Evolutionary conservation across 2,329 filamentous ascomycete species (phyloP).

Genomic region (Trichophyton mentagrophytes): DNA sequence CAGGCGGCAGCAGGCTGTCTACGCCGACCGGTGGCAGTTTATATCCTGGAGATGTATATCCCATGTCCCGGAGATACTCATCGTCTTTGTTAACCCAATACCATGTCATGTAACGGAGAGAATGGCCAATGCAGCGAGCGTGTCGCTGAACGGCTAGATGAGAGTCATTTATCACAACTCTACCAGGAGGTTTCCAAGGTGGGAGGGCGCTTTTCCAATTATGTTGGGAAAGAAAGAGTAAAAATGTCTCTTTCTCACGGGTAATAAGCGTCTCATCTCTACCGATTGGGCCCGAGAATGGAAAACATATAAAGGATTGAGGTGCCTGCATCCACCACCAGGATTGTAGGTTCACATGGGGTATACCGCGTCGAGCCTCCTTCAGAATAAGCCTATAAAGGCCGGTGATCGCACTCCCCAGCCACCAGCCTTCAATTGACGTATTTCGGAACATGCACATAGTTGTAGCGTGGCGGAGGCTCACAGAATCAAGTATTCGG

Average conservation of each 20-base stretch:
- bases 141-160: neutral
- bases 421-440: neutral
- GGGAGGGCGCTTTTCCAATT: neutral
- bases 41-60: neutral
- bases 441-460: neutral
- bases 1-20: neutral
- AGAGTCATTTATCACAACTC: neutral
- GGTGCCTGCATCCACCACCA: neutral
- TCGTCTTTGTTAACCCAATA: neutral
- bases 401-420: neutral
- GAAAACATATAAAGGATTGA: neutral
- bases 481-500: neutral
- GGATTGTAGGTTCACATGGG: neutral
- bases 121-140: neutral
- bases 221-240: neutral
- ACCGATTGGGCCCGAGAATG: neutral
- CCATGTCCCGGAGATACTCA: neutral
- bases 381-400: neutral
- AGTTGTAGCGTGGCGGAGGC: neutral
- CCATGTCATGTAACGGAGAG: neutral
- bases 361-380: neutral
- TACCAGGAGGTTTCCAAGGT: neutral
- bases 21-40: too few species aligned
- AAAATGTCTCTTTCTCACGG: neutral
- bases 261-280: neutral